Conservation (phyloP, 805 yeast genomes). For the Starmerella roubikii region DNA sequence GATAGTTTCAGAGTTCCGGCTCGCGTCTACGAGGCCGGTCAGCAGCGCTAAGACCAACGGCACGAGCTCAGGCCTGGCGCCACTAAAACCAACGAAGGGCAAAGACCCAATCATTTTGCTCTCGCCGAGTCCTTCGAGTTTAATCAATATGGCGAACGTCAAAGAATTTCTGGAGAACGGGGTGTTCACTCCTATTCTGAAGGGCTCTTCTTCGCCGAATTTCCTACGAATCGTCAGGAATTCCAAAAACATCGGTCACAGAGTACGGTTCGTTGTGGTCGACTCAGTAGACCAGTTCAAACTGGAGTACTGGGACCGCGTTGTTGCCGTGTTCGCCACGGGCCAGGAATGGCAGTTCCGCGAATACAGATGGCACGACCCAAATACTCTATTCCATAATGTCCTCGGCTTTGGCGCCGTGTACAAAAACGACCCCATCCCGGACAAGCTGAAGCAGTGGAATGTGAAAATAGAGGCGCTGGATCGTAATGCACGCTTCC, state of each 20-base stretch:
- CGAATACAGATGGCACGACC: conserved; percentile 69
- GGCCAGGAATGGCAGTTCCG: conserved; percentile 97
- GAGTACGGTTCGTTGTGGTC: conserved; percentile 61
- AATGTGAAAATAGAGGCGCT: conserved; percentile 66
- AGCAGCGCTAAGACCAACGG: neutral
- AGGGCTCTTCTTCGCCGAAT: conserved; percentile 25
- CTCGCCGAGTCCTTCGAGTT: conserved; percentile 68
- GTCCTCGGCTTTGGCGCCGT: conserved; percentile 71
- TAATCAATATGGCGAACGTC: conserved; percentile 50
- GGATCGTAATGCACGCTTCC: conserved; percentile 72
- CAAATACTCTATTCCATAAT: conserved; percentile 65
- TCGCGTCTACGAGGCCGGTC: neutral
- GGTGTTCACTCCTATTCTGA: conserved; percentile 38
- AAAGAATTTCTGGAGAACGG: conserved; percentile 65
- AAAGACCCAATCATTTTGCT: conserved; percentile 58
- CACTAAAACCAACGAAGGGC: conserved; percentile 19
- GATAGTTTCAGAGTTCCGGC: conserved; percentile 19
- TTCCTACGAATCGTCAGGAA: conserved; percentile 41
- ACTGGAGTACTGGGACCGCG: conserved; percentile 97
- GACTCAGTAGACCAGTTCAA: conserved; percentile 80
- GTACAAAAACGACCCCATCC: conserved; percentile 67
- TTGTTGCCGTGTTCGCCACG: conserved; percentile 87
- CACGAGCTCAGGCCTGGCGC: conserved; percentile 8
- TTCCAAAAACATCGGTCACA: conserved; percentile 41
- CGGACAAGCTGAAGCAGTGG: conserved; percentile 69